Evolutionary conservation across 2,329 filamentous ascomycete species (phyloP), one percentile per base, ranked within the genome.

Genomic region (Colletotrichum liriopes): DNA sequence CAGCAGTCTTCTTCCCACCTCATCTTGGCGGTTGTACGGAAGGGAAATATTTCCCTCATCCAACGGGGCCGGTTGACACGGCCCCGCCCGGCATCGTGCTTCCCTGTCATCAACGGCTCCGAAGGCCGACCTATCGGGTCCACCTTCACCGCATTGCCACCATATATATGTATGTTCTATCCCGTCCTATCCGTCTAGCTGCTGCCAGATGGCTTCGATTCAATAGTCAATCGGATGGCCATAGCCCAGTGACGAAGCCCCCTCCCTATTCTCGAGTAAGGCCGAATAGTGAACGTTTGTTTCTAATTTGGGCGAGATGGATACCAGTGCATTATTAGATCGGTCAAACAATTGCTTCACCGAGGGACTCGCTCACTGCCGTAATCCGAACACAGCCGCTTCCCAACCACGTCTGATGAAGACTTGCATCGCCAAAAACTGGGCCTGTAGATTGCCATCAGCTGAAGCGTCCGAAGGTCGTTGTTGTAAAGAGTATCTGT

Each of bases 81-180:
- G 59, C 59, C 59, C 59, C 59, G 43, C 43, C 43, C 59, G 43
- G 59, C 59, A 62, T 37, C 14, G 16, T 39, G 59, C 11, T 39
- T 62, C 59, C 43, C 32, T 49, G 43, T 26, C 59, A 41, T 39
- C 16, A 39, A 26, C 43, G 43, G 59, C 43, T 51, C 43, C 59
- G 59, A 26, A 35, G 29, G 43, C 59, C 32, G 43, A 39, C n/a
- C 43, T 51, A 9, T 18, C 43, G 8, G n/a, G 29, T 45, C 32
- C 29, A 37, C 43, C 18, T n/a, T 35, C 9, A 18, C 20, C 20
- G 59, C 43, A 49, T 37, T 16, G 29, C n/a, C 59, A 47, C 43
- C 3, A 11, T 35, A 23, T 12, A 14, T 16, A 2, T 7, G 8
- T 37, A 11, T 37, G 8, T 37, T 35, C 20, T 12, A n/a, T 35